Conservation (phyloP, 371 early-diverging fungal species). For the Rhizomucor miehei region DNA sequence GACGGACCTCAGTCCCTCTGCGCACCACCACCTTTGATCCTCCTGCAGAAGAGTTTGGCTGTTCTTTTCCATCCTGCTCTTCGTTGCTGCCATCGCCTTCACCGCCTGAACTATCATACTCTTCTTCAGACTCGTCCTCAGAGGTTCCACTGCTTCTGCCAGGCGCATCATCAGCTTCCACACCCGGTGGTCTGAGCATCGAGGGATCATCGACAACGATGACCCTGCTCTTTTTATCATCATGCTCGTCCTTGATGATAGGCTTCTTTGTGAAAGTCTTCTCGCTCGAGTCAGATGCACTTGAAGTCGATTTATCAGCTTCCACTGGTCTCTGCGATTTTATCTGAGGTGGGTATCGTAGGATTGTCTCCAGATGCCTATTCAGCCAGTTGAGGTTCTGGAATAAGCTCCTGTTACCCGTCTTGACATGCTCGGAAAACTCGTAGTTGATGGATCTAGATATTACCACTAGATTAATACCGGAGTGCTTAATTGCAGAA, state of each 20-base stretch:
- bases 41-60: conserved; percentile 15
- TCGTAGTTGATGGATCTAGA: conserved; percentile 45
- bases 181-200: conserved; percentile 11
- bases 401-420: conserved; percentile 39
- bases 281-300: too few relatives aligned
- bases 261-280: not conserved
- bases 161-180: not conserved
- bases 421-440: conserved; percentile 44
- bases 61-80: conserved; percentile 10
- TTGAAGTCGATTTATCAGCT: too few relatives aligned
- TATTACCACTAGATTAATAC: not conserved
- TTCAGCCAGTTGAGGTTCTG: conserved; percentile 69
- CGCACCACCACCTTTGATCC: conserved; percentile 26
- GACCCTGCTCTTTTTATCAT: conserved; percentile 23
- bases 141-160: not conserved
- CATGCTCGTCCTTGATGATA: not conserved
- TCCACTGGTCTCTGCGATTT: conserved; percentile 1
- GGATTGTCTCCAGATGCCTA: conserved; percentile 35
- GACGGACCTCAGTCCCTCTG: conserved; percentile 68
- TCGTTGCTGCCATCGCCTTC: conserved; percentile 20
- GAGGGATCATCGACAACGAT: conserved; percentile 36
- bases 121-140: not conserved
- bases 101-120: conserved; percentile 22
- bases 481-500: not conserved
- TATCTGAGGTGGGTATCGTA: conserved; percentile 17